Conservation (phyloP, 2,329 filamentous ascomycete species). For the Colletotrichum melonis region DNA sequence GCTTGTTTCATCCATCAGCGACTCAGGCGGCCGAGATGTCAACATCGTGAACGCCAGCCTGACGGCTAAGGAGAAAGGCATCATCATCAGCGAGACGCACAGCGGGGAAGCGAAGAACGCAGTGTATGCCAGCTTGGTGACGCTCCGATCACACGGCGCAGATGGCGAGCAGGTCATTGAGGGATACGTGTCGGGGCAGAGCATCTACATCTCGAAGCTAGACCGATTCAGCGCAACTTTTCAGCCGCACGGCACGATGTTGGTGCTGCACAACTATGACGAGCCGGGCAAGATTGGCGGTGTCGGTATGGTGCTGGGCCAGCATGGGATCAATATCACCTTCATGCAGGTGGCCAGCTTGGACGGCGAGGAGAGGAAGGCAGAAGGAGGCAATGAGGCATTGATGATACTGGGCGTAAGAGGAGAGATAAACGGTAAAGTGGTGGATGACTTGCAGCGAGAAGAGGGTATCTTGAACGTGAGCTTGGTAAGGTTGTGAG, state of each 20-base stretch:
- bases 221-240: slow-evolving; percentile 81
- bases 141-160: slow-evolving; percentile 66
- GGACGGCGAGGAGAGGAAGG: slow-evolving; percentile 48
- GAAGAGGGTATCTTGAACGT: slow-evolving; percentile 67
- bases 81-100: slow-evolving; percentile 80
- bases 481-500: slow-evolving; percentile 60
- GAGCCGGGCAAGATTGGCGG: slow-evolving; percentile 85
- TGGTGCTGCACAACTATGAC: slow-evolving; percentile 87
- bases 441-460: slow-evolving; percentile 59
- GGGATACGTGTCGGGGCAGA: slow-evolving; percentile 74
- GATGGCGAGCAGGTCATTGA: slow-evolving; percentile 63
- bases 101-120: slow-evolving; percentile 70
- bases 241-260: slow-evolving; percentile 76
- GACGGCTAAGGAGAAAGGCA: slow-evolving; percentile 79
- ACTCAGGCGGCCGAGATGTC: slow-evolving; percentile 73
- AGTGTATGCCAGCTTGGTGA: slow-evolving; percentile 78
- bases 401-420: slow-evolving; percentile 86
- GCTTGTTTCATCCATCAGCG: slow-evolving; percentile 75
- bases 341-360: slow-evolving; percentile 80
- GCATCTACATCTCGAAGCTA: slow-evolving; percentile 77
- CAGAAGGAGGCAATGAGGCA: slow-evolving; percentile 69
- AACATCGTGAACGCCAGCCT: slow-evolving; percentile 87
- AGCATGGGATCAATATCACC: slow-evolving; percentile 79
- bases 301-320: slow-evolving; percentile 77
- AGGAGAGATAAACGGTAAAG: slow-evolving; percentile 68